Conservation (phyloP, 1,284 basidiomycete species). For the Jaminaea rosea region DNA sequence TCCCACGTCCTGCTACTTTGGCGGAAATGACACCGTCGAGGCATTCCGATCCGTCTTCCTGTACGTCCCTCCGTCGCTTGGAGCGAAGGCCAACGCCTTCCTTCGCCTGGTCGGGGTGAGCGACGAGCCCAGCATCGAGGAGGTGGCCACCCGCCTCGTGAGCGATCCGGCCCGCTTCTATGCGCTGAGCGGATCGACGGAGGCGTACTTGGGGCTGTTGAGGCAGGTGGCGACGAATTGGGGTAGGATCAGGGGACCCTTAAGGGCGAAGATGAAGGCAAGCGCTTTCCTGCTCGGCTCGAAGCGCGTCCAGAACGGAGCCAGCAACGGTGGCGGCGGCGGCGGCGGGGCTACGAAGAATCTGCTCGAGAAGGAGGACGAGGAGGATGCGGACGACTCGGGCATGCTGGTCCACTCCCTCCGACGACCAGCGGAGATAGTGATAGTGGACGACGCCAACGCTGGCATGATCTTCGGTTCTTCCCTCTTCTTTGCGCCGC, state of each 20-base stretch:
- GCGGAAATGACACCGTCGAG: constrained; percentile 12
- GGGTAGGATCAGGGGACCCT: constrained; percentile 56
- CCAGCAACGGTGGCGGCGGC: no score
- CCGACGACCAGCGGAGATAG: constrained; percentile 38
- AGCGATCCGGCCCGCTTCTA: constrained; percentile 60
- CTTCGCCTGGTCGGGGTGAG: constrained; percentile 78
- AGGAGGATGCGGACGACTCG: constrained; percentile 40
- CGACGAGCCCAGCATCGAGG: constrained; percentile 75
- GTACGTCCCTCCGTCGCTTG: constrained; percentile 78
- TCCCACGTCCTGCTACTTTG: constrained; percentile 56
- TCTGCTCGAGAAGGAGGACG: constrained; percentile 15
- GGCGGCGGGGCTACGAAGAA: not conserved
- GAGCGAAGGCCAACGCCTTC: constrained; percentile 66
- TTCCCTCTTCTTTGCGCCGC: constrained; percentile 65
- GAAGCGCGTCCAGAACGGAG: constrained; percentile 52
- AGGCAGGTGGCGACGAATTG: constrained; percentile 73
- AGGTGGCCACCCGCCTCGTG: constrained; percentile 51
- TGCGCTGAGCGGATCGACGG: constrained; percentile 58
- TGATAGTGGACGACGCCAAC: constrained; percentile 46
- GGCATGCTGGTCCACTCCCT: constrained; percentile 41
- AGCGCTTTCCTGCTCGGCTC: constrained; percentile 66
- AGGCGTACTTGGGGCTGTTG: constrained; percentile 64
- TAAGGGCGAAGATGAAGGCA: constrained; percentile 60
- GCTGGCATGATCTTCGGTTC: constrained; percentile 44
- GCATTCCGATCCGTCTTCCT: constrained; percentile 54